Evolutionary conservation across 768 basidiomycete species (phyloP).

Genomic region (Panaeolus papilionaceus): DNA sequence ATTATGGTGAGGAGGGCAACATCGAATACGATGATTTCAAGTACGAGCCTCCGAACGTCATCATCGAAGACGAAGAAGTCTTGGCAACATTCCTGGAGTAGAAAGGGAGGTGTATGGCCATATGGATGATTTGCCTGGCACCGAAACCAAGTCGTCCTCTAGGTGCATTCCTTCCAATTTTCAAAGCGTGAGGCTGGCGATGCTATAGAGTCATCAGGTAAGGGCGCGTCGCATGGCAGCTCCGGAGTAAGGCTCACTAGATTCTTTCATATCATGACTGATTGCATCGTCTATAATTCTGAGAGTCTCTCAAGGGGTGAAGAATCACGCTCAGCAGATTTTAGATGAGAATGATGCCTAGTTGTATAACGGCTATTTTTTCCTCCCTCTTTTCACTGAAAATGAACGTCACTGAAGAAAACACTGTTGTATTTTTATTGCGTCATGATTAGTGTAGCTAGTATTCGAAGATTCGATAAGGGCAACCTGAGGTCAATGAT

Average conservation of each 20-base stretch:
- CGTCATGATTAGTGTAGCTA: no score
- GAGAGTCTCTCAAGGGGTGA: conserved; percentile 31
- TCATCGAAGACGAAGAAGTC: neutral
- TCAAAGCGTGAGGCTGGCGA: no score
- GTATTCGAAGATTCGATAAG: no score
- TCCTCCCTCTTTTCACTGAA: no score
- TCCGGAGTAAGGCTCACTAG: conserved; percentile 28
- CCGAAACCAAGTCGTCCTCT: neutral
- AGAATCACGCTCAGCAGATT: conserved; percentile 27
- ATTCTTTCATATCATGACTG: neutral
- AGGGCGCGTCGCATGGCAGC: neutral
- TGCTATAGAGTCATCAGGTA: neutral
- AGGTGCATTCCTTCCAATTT: neutral
- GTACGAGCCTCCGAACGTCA: neutral
- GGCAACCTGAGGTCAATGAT: no score
- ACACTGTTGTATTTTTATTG: no score
- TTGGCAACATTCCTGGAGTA: neutral
- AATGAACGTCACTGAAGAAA: no score
- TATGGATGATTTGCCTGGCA: neutral
- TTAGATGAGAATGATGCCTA: neutral
- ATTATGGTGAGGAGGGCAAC: neutral
- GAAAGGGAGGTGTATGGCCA: neutral
- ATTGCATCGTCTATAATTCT: conserved; percentile 24
- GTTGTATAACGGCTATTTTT: neutral
- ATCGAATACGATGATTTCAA: neutral